Percentiles rank a stretch among this genome's conserved stretches.
These are phyloP conservation scores for Alternaria alternata DNA, from an alignment of 2,329 filamentous ascomycete genomes.

Conservation along the genomic window DNA sequence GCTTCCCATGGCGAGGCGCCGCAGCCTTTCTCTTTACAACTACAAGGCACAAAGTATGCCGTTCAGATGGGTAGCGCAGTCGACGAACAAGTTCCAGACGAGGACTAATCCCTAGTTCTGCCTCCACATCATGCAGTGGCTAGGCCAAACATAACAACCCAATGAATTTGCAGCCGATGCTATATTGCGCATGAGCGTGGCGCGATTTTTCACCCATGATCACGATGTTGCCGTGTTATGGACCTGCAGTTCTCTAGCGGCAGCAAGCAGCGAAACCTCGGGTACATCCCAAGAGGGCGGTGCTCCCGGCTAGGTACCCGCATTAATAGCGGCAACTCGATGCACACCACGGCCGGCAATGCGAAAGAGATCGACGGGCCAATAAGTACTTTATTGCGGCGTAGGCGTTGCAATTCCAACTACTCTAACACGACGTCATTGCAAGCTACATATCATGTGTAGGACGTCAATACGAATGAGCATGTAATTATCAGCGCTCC, in stretches of 20 bases:
- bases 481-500: background rate
- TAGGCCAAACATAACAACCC: background rate
- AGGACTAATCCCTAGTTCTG: background rate
- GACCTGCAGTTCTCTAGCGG: slow-evolving; percentile 7
- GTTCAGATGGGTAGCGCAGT: background rate
- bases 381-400: slow-evolving; percentile 6
- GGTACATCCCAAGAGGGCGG: slow-evolving; percentile 4
- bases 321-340: slow-evolving; percentile 7
- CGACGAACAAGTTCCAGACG: background rate
- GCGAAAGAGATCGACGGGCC: background rate
- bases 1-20: background rate
- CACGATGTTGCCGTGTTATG: background rate
- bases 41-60: background rate
- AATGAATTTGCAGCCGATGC: background rate
- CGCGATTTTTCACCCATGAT: background rate
- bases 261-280: background rate
- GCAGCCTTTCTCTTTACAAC: background rate
- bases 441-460: background rate
- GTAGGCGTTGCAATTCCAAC: slow-evolving; percentile 1
- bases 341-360: background rate
- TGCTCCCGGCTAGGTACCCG: slow-evolving; percentile 4
- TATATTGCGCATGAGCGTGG: background rate
- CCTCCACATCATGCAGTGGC: background rate
- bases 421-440: background rate
- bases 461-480: background rate